Percentiles rank a stretch among this genome's conserved stretches.
Evolutionary conservation across 1,284 basidiomycete genomes (phyloP).

Genomic region (Inonotus obliquus): DNA sequence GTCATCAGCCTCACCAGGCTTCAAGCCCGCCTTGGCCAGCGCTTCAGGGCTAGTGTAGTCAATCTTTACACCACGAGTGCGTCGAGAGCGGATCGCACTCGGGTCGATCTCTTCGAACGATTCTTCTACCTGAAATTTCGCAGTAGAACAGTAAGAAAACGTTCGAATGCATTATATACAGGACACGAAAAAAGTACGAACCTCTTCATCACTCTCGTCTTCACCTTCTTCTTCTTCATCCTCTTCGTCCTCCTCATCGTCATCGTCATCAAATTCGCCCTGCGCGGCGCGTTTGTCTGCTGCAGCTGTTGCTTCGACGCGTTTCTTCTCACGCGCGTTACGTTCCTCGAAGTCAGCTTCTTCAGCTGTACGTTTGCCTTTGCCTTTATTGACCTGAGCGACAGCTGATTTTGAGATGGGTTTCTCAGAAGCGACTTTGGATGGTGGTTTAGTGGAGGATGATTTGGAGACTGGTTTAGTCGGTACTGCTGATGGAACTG

Average conservation of each 20-base stretch:
- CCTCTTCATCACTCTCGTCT: conserved; percentile 16
- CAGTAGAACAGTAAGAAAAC: neutral
- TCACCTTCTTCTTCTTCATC: conserved; percentile 15
- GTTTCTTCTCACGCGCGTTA: conserved; percentile 2
- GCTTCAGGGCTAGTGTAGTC: conserved; percentile 19
- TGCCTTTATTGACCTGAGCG: conserved; percentile 14
- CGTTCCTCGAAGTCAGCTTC: conserved; percentile 16
- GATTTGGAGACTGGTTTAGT: neutral
- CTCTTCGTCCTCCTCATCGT: conserved; percentile 15
- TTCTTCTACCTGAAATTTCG: conserved; percentile 11
- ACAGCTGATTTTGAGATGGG: neutral
- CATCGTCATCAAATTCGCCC: conserved; percentile 9
- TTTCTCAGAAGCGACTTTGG: neutral
- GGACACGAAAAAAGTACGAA: neutral
- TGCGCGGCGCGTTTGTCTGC: neutral
- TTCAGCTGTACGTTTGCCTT: conserved; percentile 17
- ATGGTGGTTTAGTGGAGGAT: neutral
- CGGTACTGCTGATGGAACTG: neutral
- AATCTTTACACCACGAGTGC: conserved; percentile 18
- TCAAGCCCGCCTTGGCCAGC: conserved; percentile 17
- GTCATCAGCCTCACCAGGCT: conserved; percentile 14
- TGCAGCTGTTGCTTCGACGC: neutral
- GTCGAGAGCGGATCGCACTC: conserved; percentile 8
- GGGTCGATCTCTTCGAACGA: conserved; percentile 17
- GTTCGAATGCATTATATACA: neutral